Conservation (phyloP, 371 early-diverging fungal species). For the Smittium culicis region DNA sequence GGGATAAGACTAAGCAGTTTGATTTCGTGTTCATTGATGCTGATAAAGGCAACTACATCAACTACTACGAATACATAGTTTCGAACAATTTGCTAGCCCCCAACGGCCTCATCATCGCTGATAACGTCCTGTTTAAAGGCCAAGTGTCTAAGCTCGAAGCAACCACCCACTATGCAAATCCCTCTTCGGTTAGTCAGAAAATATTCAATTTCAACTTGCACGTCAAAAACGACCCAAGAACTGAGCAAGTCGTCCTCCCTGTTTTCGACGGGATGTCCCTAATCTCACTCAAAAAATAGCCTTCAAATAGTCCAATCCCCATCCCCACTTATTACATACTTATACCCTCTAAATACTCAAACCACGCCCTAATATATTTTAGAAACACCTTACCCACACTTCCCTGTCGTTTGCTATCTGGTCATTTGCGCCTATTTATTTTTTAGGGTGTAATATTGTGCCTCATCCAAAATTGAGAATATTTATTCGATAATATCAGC, state of each 20-base stretch:
- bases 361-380: too few relatives aligned
- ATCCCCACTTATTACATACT: too few relatives aligned
- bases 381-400: too few relatives aligned
- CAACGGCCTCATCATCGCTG: constrained; percentile 21
- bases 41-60: constrained; percentile 22
- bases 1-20: constrained; percentile 10
- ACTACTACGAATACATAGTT: constrained; percentile 21
- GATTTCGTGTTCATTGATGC: constrained; percentile 28
- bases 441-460: too few relatives aligned
- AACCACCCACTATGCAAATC: too few relatives aligned
- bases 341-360: too few relatives aligned
- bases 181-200: background rate
- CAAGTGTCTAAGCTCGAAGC: background rate
- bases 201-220: constrained; percentile 41
- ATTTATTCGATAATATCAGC: too few relatives aligned
- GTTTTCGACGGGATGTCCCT: constrained; percentile 51
- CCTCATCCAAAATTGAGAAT: too few relatives aligned
- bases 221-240: constrained; percentile 43
- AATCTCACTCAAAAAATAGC: constrained; percentile 34
- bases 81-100: constrained; percentile 17
- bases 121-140: constrained; percentile 22
- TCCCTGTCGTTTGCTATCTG: too few relatives aligned
- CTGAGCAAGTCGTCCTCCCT: constrained; percentile 45
- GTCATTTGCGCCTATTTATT: too few relatives aligned
- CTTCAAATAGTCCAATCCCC: too few relatives aligned